Conservation (phyloP, 352 stramenopile genomes). For the Globisporangium orthogonon region DNA sequence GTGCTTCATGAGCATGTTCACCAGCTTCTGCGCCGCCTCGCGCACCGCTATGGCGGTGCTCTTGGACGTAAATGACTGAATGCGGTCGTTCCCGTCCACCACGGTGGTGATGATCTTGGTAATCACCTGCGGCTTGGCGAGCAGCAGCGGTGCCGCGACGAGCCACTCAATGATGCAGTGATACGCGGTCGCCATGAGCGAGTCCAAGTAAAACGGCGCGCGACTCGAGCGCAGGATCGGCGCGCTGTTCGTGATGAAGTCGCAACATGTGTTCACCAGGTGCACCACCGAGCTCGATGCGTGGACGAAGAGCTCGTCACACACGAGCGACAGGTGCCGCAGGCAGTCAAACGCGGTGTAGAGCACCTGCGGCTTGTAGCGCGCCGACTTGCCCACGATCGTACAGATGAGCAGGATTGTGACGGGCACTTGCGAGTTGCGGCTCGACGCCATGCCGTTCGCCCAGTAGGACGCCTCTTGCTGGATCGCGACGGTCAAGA, state of each 20-base stretch:
- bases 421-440: slow-evolving; percentile 80
- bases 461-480: slow-evolving; percentile 85
- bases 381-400: slow-evolving; percentile 70
- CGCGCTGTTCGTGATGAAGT: slow-evolving; percentile 79
- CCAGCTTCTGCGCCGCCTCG: slow-evolving; percentile 67
- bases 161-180: slow-evolving; percentile 85
- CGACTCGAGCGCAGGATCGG: slow-evolving; percentile 65
- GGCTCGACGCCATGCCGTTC: slow-evolving; percentile 67
- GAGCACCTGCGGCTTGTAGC: slow-evolving; percentile 80
- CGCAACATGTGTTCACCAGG: slow-evolving; percentile 77
- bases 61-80: slow-evolving; percentile 53
- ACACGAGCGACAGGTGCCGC: slow-evolving; percentile 73
- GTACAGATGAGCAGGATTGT: slow-evolving; percentile 83
- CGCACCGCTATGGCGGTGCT: slow-evolving; percentile 47
- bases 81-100: slow-evolving; percentile 68
- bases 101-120: slow-evolving; percentile 77
- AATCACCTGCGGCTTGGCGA: slow-evolving; percentile 72
- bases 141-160: slow-evolving; percentile 57
- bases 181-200: slow-evolving; percentile 74
- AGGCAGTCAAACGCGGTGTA: slow-evolving; percentile 86
- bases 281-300: slow-evolving; percentile 74
- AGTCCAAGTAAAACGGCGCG: slow-evolving; percentile 77
- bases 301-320: slow-evolving; percentile 68
- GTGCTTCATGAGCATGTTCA: slow-evolving; percentile 87
- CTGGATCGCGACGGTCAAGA: slow-evolving; percentile 80